Evolutionary conservation across 371 early-diverging fungal species (phyloP).

Genomic region (Furculomyces boomerangus): DNA sequence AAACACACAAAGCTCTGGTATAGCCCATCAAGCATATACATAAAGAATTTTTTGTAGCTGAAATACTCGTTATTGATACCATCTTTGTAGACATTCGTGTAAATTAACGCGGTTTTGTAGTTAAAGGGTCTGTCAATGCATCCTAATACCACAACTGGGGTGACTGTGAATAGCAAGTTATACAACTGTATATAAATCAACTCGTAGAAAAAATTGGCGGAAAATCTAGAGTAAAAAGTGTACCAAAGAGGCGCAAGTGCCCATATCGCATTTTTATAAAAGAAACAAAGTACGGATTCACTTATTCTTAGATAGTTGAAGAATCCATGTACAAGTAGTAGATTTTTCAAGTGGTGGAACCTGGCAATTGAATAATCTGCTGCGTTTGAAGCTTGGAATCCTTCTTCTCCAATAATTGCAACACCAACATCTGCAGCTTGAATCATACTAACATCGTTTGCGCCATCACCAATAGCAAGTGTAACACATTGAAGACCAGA

Average conservation of each 20-base stretch:
- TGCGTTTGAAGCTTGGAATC: conserved; percentile 74
- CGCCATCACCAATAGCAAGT: conserved; percentile 95
- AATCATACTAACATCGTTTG: conserved; percentile 89
- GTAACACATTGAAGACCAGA: conserved; percentile 51
- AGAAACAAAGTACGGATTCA: conserved; percentile 78
- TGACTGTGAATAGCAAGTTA: conserved; percentile 58
- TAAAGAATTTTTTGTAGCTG: conserved; percentile 61
- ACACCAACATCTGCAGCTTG: conserved; percentile 91
- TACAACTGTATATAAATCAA: conserved; percentile 67
- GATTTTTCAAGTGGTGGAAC: conserved; percentile 67
- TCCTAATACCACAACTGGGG: conserved; percentile 46
- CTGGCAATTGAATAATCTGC: conserved; percentile 79
- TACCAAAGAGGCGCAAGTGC: conserved; percentile 66
- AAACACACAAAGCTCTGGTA: conserved; percentile 85
- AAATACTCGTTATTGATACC: conserved; percentile 72
- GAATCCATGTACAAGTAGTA: conserved; percentile 70
- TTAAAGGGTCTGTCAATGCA: conserved; percentile 17
- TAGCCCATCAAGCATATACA: conserved; percentile 62
- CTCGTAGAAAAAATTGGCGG: conserved; percentile 72
- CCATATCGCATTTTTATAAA: conserved; percentile 87
- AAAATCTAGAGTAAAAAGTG: conserved; percentile 61
- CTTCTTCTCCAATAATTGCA: conserved; percentile 87
- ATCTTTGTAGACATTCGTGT: conserved; percentile 53
- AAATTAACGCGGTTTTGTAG: conserved; percentile 26
- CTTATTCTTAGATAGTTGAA: conserved; percentile 78